These are phyloP conservation scores for Synchytrium microbalum DNA, from an alignment of 371 early-diverging fungal genomes.

Conservation along the genomic window DNA sequence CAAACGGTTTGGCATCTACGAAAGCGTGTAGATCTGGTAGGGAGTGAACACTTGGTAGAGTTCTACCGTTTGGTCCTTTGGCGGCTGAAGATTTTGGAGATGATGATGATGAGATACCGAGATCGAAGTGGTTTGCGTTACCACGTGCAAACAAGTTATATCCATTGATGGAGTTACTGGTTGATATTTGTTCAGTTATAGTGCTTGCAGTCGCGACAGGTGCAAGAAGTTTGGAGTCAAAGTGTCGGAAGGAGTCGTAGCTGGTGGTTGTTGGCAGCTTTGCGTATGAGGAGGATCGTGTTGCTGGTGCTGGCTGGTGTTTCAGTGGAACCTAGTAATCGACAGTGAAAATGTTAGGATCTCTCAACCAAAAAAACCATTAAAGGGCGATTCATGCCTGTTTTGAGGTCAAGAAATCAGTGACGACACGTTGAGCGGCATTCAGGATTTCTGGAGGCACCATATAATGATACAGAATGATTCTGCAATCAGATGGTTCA, in stretches of 20 bases:
- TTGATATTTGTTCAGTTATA: too few relatives aligned
- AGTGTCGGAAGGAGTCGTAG: conserved; percentile 44
- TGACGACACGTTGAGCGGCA: conserved; percentile 29
- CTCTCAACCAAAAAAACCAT: too few relatives aligned
- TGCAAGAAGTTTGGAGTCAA: conserved; percentile 40
- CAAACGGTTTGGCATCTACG: neutral
- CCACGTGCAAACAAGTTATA: too few relatives aligned
- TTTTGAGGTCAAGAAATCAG: conserved; percentile 31
- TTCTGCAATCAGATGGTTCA: neutral
- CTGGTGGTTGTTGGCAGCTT: conserved; percentile 26
- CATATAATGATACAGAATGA: neutral
- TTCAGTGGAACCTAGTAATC: neutral
- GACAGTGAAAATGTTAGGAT: conserved; percentile 6
- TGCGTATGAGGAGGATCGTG: conserved; percentile 25
- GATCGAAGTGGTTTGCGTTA: too few relatives aligned
- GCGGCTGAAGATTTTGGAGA: neutral
- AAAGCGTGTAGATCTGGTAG: neutral
- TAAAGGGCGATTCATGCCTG: conserved; percentile 27
- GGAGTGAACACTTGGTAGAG: neutral
- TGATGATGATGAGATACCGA: neutral
- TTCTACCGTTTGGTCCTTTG: neutral
- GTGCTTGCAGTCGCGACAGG: conserved; percentile 20
- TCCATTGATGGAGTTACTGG: too few relatives aligned
- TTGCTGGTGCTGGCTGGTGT: neutral
- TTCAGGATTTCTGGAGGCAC: conserved; percentile 1